Conservation (phyloP, 1,284 basidiomycete genomes). For the Moniliella sp. region DNA sequence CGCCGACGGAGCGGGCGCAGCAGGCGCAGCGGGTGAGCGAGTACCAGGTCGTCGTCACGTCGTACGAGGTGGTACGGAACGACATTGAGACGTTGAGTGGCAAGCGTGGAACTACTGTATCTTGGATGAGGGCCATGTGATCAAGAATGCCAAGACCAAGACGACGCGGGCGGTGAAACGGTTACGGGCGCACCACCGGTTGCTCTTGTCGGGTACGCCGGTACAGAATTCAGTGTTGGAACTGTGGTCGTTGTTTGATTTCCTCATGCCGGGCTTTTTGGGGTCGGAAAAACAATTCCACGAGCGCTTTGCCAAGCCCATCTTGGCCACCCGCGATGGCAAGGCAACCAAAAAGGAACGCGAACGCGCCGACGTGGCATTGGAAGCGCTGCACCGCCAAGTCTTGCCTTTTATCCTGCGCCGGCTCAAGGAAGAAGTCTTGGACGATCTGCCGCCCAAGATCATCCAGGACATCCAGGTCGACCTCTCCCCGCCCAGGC, state of each 20-base stretch:
- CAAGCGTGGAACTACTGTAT: slow-evolving; percentile 86
- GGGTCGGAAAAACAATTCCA: slow-evolving; percentile 87
- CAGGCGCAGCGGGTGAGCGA: slow-evolving; percentile 17
- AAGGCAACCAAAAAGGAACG: slow-evolving; percentile 66
- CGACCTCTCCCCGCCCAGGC: slow-evolving; percentile 50
- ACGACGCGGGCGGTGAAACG: slow-evolving; percentile 85
- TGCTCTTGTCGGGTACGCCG: slow-evolving; percentile 86
- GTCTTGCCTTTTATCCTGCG: slow-evolving; percentile 92
- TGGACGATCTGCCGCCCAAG: slow-evolving; percentile 87
- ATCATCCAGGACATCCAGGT: slow-evolving; percentile 99
- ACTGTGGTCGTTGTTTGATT: slow-evolving; percentile 95
- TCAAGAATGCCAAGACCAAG: slow-evolving; percentile 96
- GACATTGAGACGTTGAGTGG: slow-evolving; percentile 58
- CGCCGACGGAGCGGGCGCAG: slow-evolving; percentile 58
- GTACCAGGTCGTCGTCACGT: slow-evolving; percentile 70
- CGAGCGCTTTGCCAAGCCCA: slow-evolving; percentile 85
- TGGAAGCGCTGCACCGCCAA: slow-evolving; percentile 93
- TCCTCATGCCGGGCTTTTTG: slow-evolving; percentile 95
- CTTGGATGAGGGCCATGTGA: slow-evolving; percentile 87
- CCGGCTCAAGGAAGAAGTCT: slow-evolving; percentile 86
- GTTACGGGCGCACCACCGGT: slow-evolving; percentile 67
- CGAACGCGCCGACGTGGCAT: slow-evolving; percentile 62
- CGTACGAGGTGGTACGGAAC: slow-evolving; percentile 90
- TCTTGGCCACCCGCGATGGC: slow-evolving; percentile 77
- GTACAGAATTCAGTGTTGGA: slow-evolving; percentile 98